Conservation (phyloP, 768 basidiomycete genomes). For the Podaxis rugospora region DNA sequence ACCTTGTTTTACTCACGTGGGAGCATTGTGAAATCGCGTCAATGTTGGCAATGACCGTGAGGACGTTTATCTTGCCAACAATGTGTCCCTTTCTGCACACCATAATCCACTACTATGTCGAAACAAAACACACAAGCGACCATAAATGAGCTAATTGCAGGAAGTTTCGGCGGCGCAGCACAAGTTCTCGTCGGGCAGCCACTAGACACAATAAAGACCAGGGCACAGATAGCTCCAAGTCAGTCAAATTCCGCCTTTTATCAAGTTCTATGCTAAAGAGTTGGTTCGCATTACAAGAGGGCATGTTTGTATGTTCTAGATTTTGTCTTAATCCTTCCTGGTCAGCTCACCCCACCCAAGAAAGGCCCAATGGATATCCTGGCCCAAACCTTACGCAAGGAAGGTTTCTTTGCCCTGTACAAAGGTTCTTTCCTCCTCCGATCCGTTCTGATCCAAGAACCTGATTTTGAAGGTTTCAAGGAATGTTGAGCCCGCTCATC, state of each 20-base stretch:
- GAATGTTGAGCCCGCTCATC: slow-evolving; percentile 86
- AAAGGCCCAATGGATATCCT: slow-evolving; percentile 95
- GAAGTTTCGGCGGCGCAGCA: slow-evolving; percentile 88
- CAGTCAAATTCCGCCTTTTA: slow-evolving; percentile 19
- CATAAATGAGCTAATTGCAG: slow-evolving; percentile 80
- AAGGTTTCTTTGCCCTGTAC: slow-evolving; percentile 91
- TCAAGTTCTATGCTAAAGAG: slow-evolving; percentile 4
- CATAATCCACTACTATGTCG: slow-evolving; percentile 9
- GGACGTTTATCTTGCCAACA: slow-evolving; percentile 3
- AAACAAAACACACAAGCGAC: slow-evolving; percentile 41
- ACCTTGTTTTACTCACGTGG: background rate
- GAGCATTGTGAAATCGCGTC: slow-evolving; percentile 18
- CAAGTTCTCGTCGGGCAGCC: slow-evolving; percentile 96
- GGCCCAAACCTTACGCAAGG: slow-evolving; percentile 73
- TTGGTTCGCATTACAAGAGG: slow-evolving; percentile 47
- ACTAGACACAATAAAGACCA: slow-evolving; percentile 83
- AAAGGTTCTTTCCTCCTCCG: slow-evolving; percentile 55
- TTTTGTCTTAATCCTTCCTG: background rate
- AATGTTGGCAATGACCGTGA: slow-evolving; percentile 15
- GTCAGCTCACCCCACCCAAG: slow-evolving; percentile 30
- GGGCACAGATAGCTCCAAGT: slow-evolving; percentile 87
- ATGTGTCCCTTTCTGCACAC: background rate
- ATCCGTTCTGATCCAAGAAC: background rate
- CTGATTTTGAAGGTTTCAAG: slow-evolving; percentile 31
- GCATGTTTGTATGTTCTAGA: slow-evolving; percentile 73